These are phyloP conservation scores for Syncephalis plumigaleata DNA, from an alignment of 371 early-diverging fungal species.

Conservation along the genomic window DNA sequence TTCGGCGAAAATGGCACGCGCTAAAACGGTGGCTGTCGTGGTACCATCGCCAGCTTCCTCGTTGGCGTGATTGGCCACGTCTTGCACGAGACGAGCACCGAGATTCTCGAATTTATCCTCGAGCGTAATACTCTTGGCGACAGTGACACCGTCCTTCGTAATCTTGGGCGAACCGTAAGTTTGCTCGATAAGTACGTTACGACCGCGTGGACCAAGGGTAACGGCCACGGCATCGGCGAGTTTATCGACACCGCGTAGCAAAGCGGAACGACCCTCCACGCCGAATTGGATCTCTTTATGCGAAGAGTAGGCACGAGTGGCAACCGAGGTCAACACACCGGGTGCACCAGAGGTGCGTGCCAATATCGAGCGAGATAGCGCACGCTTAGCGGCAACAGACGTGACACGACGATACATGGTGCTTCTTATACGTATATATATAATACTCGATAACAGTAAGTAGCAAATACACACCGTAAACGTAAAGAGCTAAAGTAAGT, in stretches of 20 bases:
- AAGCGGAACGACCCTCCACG: constrained; percentile 82
- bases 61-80: constrained; percentile 98
- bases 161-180: constrained; percentile 95
- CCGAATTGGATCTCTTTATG: constrained; percentile 95
- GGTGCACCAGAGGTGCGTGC: too few relatives aligned
- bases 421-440: too few relatives aligned
- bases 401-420: too few relatives aligned
- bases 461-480: too few relatives aligned
- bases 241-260: constrained; percentile 87
- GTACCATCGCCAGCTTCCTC: constrained; percentile 98
- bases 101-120: constrained; percentile 96
- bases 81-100: constrained; percentile 94
- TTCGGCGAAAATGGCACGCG: constrained; percentile 95
- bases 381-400: too few relatives aligned
- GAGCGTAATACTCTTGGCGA: constrained; percentile 89
- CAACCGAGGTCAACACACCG: background rate
- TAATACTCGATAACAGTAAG: too few relatives aligned
- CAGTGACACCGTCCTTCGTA: constrained; percentile 98
- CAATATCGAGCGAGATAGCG: too few relatives aligned
- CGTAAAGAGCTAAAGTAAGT: too few relatives aligned
- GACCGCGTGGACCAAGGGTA: constrained; percentile 95
- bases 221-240: constrained; percentile 95
- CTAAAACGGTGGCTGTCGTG: constrained; percentile 95
- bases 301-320: constrained; percentile 49
- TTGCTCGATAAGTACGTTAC: constrained; percentile 96